Evolutionary conservation across 2,329 filamentous ascomycete genomes (phyloP).

Genomic region (Drechslerella dactyloides): DNA sequence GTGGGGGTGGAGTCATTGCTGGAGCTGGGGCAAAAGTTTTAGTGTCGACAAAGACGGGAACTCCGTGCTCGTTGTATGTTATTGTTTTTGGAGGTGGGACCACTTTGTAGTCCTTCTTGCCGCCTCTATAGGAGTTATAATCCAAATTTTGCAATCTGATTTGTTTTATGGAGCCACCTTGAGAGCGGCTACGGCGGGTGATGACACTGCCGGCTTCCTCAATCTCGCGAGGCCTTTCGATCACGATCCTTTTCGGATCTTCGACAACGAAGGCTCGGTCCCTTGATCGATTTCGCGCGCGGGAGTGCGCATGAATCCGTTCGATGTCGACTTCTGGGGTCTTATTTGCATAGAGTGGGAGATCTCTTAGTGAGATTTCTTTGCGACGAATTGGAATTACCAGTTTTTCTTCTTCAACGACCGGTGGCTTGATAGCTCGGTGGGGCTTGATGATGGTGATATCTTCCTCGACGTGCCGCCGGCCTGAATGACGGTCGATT

Average conservation of each 20-base stretch:
- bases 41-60: constrained; percentile 35
- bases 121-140: constrained; percentile 16
- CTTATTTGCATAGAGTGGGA: constrained; percentile 35
- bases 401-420: constrained; percentile 23
- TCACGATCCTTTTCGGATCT: constrained; percentile 4
- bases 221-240: constrained; percentile 34
- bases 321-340: constrained; percentile 41
- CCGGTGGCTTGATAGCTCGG: constrained; percentile 6
- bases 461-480: constrained; percentile 25
- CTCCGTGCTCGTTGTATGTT: constrained; percentile 42
- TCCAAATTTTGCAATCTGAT: constrained; percentile 19
- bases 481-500: constrained; percentile 7
- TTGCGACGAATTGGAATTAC: constrained; percentile 45
- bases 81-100: constrained; percentile 30
- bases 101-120: constrained; percentile 25
- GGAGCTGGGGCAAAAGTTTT: constrained; percentile 42
- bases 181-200: constrained; percentile 20
- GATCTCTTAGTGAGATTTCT: constrained; percentile 27
- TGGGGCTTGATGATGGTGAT: constrained; percentile 31
- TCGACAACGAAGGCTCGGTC: constrained; percentile 19
- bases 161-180: constrained; percentile 26
- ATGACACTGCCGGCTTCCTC: constrained; percentile 28
- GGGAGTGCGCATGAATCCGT: background rate
- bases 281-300: background rate
- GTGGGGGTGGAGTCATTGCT: constrained; percentile 23